Conservation (phyloP, 305 asterid species). For the Solanum hybrid region DNA sequence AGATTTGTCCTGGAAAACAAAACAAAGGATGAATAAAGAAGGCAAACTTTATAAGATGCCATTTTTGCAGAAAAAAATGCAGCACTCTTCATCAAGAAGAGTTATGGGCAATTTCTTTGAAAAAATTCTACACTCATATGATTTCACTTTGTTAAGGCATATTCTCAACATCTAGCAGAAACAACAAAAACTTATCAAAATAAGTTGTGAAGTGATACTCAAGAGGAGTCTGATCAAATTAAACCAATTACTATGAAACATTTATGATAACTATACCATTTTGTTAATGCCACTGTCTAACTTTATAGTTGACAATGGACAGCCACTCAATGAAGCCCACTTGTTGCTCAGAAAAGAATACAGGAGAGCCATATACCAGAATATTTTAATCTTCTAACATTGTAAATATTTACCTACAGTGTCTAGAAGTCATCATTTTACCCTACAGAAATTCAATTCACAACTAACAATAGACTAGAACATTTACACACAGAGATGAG, state of each 20-base stretch:
- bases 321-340: neutral
- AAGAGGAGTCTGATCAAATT: neutral
- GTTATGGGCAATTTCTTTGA: neutral
- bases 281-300: neutral
- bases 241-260: neutral
- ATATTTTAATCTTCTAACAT: neutral
- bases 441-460: neutral
- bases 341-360: neutral
- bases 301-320: neutral
- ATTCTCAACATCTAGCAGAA: neutral
- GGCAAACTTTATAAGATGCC: neutral
- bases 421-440: neutral
- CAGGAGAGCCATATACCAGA: neutral
- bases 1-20: conserved; percentile 34
- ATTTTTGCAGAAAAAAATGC: neutral
- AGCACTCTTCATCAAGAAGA: neutral
- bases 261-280: neutral
- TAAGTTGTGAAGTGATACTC: neutral
- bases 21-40: neutral
- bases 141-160: neutral
- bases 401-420: neutral
- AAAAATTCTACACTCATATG: neutral
- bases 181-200: neutral
- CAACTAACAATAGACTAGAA: neutral
- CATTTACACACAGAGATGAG: neutral